These are phyloP conservation scores for Penicillium crystallinum DNA, from an alignment of 495 filamentous ascomycete genomes.

Conservation along the genomic window DNA sequence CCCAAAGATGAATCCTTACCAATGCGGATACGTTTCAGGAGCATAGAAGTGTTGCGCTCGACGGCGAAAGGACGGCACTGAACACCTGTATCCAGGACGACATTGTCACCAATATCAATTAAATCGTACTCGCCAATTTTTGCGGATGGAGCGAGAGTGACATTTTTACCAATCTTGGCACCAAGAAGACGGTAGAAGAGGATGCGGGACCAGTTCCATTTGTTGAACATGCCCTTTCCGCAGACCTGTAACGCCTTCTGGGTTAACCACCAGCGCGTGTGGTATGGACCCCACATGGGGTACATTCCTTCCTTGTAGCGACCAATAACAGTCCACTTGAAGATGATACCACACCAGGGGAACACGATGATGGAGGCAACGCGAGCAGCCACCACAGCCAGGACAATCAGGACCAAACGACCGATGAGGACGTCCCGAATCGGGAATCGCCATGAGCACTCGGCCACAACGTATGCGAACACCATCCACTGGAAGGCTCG, in stretches of 20 bases:
- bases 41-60: constrained; percentile 45
- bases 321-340: constrained; percentile 44
- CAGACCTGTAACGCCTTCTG: constrained; percentile 38
- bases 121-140: constrained; percentile 44
- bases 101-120: constrained; percentile 37
- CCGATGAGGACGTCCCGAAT: constrained; percentile 21
- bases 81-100: constrained; percentile 27
- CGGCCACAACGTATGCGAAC: constrained; percentile 29
- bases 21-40: constrained; percentile 37
- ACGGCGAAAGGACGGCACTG: constrained; percentile 39
- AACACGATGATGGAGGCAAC: constrained; percentile 17
- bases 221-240: constrained; percentile 34
- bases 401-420: constrained; percentile 30
- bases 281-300: constrained; percentile 46
- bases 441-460: constrained; percentile 14
- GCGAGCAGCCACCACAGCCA: constrained; percentile 27
- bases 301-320: constrained; percentile 38
- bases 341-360: constrained; percentile 32
- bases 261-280: constrained; percentile 46
- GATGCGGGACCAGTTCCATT: constrained; percentile 25
- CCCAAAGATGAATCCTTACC: constrained; percentile 33
- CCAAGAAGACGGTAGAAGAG: constrained; percentile 40
- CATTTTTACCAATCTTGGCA: constrained; percentile 37
- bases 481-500: constrained; percentile 36
- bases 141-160: constrained; percentile 25